phyloP scores from a whole-genome alignment of 108 stramenopile species.

The Schizochytrium sp. region DNA sequence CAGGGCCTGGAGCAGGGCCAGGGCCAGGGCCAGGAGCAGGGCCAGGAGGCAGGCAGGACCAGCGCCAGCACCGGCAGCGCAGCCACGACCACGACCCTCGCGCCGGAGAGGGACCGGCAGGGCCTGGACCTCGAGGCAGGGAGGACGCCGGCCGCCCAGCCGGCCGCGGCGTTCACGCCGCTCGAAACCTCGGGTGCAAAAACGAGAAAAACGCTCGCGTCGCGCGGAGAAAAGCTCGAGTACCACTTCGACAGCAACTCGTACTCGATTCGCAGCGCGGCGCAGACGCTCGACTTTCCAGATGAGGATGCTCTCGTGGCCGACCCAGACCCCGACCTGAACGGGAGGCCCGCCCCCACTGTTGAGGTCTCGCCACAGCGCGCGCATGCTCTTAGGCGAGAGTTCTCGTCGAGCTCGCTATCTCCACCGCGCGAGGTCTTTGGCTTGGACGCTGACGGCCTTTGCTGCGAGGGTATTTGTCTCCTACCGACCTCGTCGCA shows the following conservation, averaged over 20 bases:
- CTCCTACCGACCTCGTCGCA: neutral
- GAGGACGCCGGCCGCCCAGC: no score
- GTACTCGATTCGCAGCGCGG: neutral
- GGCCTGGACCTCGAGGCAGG: no score
- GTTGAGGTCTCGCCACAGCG: neutral
- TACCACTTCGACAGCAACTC: neutral
- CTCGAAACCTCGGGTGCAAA: no score
- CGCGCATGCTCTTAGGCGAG: neutral
- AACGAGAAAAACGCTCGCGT: no score
- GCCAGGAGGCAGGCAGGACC: no score
- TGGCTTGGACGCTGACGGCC: neutral
- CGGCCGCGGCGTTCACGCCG: no score
- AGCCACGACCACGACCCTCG: no score
- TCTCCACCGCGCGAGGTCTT: neutral
- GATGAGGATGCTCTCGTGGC: neutral
- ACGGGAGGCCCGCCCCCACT: neutral
- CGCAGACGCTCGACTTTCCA: neutral
- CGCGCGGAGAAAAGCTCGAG: constrained; percentile 1
- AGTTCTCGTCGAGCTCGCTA: neutral
- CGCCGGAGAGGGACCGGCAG: no score
- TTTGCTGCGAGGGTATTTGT: neutral
- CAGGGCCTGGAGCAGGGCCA: no score
- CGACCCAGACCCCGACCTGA: neutral
- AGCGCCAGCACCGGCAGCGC: no score
- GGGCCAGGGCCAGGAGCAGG: no score